Evolutionary conservation across 129 eudicot genomes (phyloP), one percentile per base, ranked within the genome.

Genomic region (Pittosporum tobira): DNA sequence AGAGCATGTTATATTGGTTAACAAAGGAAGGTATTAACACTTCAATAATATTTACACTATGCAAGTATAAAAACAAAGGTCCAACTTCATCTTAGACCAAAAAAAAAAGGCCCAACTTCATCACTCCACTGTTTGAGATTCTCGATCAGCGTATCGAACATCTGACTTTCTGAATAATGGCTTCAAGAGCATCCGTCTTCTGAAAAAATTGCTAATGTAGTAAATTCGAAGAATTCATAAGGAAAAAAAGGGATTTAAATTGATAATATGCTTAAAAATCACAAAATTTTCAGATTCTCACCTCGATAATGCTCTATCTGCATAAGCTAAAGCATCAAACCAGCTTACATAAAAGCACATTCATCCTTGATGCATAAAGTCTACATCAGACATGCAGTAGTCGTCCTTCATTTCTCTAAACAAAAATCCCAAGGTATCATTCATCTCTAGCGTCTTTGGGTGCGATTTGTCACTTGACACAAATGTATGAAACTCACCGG

Each of bases 401-500:
- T 51, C 52, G 37, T 75, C 62, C 53, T 46, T 47, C 66, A 54
- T 49, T 62, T 22, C 57, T 37, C 26, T 29, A 53, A 38, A 47
- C 69, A 81, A 42, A 16, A 61, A 23, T 45, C 46, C 68, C 57
- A 73, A 47, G 19, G 73, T 40, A 44, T 12, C 31, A 58, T 66
- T 55, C 54, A 64, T 37, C 62, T 69, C 72, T 37, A 47, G 49
- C 21, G 57, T 64, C 27, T 16, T 8, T 15, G 55, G 70, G 44
- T 70, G 75, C 50, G 68, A 45, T 50, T 57, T 55, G 54, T 77
- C 81, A 59, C 61, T 47, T 31, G 71, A 64, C 2, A 37, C 68
- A 57, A 77, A 77, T 14, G 71, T 29, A 29, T 59, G 66, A 60
- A 71, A 48, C 48, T 74, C 50, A 12, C 78, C 71, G 7, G 49